A percentile compares a stretch with the other conserved stretches of the same genome.
Conservation (phyloP, 805 yeast species). For the Candida nonsorbophila region DNA sequence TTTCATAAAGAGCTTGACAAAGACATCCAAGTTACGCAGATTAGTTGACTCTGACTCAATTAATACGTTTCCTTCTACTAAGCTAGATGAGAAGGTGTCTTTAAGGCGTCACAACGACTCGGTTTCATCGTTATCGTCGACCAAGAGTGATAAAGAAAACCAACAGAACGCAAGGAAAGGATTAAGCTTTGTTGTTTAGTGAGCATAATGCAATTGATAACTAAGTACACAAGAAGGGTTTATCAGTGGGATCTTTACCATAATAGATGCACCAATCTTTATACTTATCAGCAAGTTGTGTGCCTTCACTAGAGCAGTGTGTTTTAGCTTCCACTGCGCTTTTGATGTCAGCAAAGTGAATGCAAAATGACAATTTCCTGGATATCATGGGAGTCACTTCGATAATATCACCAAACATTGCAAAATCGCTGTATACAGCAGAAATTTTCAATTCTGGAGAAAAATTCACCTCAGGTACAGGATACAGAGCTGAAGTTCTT, state of each 20-base stretch:
- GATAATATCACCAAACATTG: slow-evolving; percentile 51
- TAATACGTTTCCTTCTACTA: no score
- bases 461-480: slow-evolving; percentile 39
- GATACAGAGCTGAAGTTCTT: slow-evolving; percentile 21
- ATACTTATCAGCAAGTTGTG: slow-evolving; percentile 41
- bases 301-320: slow-evolving; percentile 26
- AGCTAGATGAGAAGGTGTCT: no score
- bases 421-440: slow-evolving; percentile 46
- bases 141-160: no score
- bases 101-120: slow-evolving; percentile 1
- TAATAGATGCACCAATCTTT: slow-evolving; percentile 60
- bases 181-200: not conserved
- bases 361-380: slow-evolving; percentile 53
- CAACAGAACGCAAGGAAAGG: not conserved
- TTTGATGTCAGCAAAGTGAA: slow-evolving; percentile 54
- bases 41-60: slow-evolving; percentile 30
- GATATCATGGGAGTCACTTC: slow-evolving; percentile 67
- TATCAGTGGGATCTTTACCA: slow-evolving; percentile 63
- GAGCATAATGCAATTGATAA: not conserved
- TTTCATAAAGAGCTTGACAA: slow-evolving; percentile 67
- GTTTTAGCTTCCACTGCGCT: slow-evolving; percentile 58
- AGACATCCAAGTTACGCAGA: slow-evolving; percentile 55
- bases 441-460: slow-evolving; percentile 40
- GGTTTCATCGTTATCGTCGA: no score
- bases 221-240: slow-evolving; percentile 31